Evolutionary conservation across 1,284 basidiomycete species (phyloP).

Genomic region (Cystobasidiaceae sp.): DNA sequence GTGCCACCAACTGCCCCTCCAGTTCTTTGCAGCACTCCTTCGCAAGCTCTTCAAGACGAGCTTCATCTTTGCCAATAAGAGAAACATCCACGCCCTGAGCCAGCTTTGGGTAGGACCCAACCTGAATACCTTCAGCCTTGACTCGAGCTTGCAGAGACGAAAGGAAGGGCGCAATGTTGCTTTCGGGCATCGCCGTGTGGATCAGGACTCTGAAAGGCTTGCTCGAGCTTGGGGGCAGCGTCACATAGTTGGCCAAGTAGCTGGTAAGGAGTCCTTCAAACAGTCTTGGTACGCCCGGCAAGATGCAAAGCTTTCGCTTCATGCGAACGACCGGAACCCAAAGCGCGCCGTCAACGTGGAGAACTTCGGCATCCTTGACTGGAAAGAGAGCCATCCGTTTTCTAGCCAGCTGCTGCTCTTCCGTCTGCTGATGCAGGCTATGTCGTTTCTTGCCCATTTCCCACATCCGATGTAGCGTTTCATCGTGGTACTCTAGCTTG

Average conservation of each 20-base stretch:
- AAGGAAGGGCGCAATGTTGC: conserved; percentile 81
- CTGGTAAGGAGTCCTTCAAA: conserved; percentile 41
- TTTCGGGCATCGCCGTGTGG: conserved; percentile 59
- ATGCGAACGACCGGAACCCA: conserved; percentile 51
- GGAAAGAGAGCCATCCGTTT: conserved; percentile 42
- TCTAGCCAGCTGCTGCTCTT: conserved; percentile 39
- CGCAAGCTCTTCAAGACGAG: conserved; percentile 55
- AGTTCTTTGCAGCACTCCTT: conserved; percentile 50
- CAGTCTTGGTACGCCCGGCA: conserved; percentile 48
- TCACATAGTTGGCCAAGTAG: conserved; percentile 37
- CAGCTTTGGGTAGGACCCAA: conserved; percentile 42
- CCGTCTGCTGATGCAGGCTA: conserved; percentile 17
- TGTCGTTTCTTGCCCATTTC: conserved; percentile 54
- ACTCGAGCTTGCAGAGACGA: conserved; percentile 69
- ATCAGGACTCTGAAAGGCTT: conserved; percentile 40
- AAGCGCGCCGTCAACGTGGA: conserved; percentile 41
- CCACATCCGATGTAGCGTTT: conserved; percentile 73
- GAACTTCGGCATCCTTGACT: conserved; percentile 34
- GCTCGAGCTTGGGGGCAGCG: conserved; percentile 36
- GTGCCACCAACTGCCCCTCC: conserved; percentile 51
- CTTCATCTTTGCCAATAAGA: conserved; percentile 68
- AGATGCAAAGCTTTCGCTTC: conserved; percentile 47
- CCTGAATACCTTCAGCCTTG: conserved; percentile 63
- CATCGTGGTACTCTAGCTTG: conserved; percentile 66
- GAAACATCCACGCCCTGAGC: conserved; percentile 59